Evolutionary conservation across 495 filamentous ascomycete genomes (phyloP).

Genomic region (Corynascus novoguineensis): DNA sequence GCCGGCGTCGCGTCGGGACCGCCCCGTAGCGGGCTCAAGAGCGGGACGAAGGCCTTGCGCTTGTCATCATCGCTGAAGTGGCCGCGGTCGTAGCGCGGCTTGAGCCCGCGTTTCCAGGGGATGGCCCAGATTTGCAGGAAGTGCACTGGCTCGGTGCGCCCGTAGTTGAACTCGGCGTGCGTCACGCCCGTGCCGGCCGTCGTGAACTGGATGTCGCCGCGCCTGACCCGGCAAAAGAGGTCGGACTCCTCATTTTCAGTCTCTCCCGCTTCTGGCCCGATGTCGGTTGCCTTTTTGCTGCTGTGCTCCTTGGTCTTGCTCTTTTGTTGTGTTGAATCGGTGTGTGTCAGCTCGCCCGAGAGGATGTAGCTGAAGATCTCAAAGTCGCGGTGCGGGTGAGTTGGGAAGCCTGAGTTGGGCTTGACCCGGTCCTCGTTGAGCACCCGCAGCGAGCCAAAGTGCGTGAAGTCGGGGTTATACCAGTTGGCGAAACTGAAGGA

Average conservation of each 20-base stretch:
- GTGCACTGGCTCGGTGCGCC: constrained; percentile 59
- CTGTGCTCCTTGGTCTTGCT: constrained; percentile 33
- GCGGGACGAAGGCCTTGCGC: constrained; percentile 58
- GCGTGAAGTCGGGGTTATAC: constrained; percentile 57
- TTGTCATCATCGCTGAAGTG: constrained; percentile 65
- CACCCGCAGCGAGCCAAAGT: constrained; percentile 67
- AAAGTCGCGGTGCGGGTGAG: constrained; percentile 73
- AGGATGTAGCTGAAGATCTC: constrained; percentile 84
- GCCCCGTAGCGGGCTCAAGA: constrained; percentile 65
- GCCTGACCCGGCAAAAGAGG: constrained; percentile 63
- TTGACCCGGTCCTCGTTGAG: constrained; percentile 79
- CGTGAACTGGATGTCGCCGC: constrained; percentile 79
- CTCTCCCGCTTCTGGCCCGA: too few relatives aligned
- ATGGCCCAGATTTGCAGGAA: constrained; percentile 80
- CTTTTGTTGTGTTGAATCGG: constrained; percentile 65
- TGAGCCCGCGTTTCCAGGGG: constrained; percentile 62
- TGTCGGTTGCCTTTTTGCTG: background rate
- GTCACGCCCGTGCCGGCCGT: constrained; percentile 72
- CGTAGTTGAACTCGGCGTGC: constrained; percentile 67
- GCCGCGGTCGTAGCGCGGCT: constrained; percentile 63
- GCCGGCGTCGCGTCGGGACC: constrained; percentile 53
- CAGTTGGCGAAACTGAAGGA: constrained; percentile 75
- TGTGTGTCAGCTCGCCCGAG: constrained; percentile 72
- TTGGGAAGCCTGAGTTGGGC: constrained; percentile 63
- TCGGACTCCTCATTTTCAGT: constrained; percentile 40